These are phyloP conservation scores for Neophaeococcomyces aloes DNA, from an alignment of 2,329 filamentous ascomycete species.

Conservation along the genomic window DNA sequence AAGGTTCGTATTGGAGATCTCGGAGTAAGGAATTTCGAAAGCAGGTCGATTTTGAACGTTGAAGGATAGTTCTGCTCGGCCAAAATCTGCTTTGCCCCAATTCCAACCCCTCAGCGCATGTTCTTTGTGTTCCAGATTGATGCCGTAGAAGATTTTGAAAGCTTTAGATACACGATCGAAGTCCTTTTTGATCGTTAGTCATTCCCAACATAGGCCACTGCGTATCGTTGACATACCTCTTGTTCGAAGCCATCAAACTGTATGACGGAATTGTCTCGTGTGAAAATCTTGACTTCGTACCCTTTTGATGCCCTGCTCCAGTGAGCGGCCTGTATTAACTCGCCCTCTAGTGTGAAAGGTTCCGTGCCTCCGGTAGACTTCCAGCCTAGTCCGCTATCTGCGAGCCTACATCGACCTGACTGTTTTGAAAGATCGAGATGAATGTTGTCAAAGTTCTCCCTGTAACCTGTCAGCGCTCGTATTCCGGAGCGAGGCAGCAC, in stretches of 20 bases:
- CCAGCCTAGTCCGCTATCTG: constrained; percentile 91
- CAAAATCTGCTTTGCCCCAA: constrained; percentile 97
- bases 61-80: constrained; percentile 88
- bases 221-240: constrained; percentile 44
- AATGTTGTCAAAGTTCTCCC: constrained; percentile 95
- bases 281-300: constrained; percentile 84
- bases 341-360: constrained; percentile 83
- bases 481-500: not conserved
- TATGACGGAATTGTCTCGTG: constrained; percentile 71
- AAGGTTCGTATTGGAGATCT: constrained; percentile 95
- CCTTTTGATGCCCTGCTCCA: constrained; percentile 92
- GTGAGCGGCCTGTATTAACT: constrained; percentile 74
- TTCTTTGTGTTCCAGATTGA: constrained; percentile 82
- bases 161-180: constrained; percentile 81
- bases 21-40: constrained; percentile 93
- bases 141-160: constrained; percentile 97
- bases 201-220: constrained; percentile 7
- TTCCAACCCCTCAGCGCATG: constrained; percentile 96
- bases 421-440: constrained; percentile 91
- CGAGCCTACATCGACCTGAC: constrained; percentile 85
- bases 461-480: constrained; percentile 23
- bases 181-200: constrained; percentile 46
- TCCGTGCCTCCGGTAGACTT: constrained; percentile 79
- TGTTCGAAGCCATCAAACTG: constrained; percentile 92
- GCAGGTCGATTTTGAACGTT: constrained; percentile 94